Conservation (phyloP, 2,329 filamentous ascomycete genomes). For the Colletotrichum gigasporum region DNA sequence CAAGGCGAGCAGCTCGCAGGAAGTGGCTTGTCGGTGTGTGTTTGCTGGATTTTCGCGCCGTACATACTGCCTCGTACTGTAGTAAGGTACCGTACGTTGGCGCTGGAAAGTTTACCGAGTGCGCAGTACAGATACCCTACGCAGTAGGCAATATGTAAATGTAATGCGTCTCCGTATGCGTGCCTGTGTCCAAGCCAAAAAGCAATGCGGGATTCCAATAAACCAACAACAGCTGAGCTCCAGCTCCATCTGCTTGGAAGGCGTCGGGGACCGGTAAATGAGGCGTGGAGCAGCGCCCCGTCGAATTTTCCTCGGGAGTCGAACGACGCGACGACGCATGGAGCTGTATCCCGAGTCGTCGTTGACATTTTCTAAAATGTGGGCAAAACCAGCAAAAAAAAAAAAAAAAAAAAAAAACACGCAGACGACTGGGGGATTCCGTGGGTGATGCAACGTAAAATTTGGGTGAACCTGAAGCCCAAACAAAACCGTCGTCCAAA, state of each 20-base stretch:
- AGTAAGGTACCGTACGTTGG: too few relatives aligned
- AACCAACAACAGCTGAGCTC: slow-evolving; percentile 9
- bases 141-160: neutral
- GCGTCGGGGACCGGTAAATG: slow-evolving; percentile 16
- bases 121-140: too few relatives aligned
- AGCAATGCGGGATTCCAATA: neutral
- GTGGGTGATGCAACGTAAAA: neutral
- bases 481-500: slow-evolving; percentile 7
- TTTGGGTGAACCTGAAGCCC: slow-evolving; percentile 20
- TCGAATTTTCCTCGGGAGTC: slow-evolving; percentile 1
- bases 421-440: neutral
- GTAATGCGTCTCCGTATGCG: neutral
- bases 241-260: slow-evolving; percentile 22
- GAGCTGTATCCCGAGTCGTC: slow-evolving; percentile 18
- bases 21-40: neutral
- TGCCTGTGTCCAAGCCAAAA: neutral
- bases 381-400: neutral
- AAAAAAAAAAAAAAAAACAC: neutral
- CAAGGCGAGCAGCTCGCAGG: neutral
- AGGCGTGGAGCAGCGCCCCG: slow-evolving; percentile 22
- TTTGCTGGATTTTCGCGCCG: neutral
- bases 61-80: too few relatives aligned
- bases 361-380: neutral
- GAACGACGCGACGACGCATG: slow-evolving; percentile 5
- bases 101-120: too few relatives aligned